Evolutionary conservation across 176 grass and related monocot genomes (phyloP), one percentile per base, ranked within the genome.

Genomic region (Calamus simplicifolius): DNA sequence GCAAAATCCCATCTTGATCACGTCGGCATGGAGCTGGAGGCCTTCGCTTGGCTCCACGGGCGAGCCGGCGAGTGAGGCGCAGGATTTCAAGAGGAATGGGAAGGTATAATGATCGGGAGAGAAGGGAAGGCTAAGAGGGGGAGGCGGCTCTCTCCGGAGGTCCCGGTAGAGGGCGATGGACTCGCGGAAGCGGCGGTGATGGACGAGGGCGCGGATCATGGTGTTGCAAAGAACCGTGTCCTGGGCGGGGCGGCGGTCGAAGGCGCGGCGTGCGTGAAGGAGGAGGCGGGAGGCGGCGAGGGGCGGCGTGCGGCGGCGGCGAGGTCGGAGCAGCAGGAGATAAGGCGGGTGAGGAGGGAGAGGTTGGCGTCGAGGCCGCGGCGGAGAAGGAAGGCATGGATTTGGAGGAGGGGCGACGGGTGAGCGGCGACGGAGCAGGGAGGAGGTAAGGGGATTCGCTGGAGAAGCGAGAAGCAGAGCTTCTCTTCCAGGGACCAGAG

Each of bases 1-100:
- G 50, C 27, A 43, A 25, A 72, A 72, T 25, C 69, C 69, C 69
- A 63, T 62, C 58, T 72, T 72, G 69, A 72, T 43, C 14, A 72
- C 58, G 51, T 72, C 50, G 58, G 58, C 30, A 58, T 72, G 69
- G 48, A 72, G 16, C 28, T 72, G 69, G 17, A 5, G 15, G 19
- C 69, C 69, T 72, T 55, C 69, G 6, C 49, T 29, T 18, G 50
- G 27, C 18, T 19, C 50, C 27, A 12, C 10, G 8, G 51, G 6
- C 27, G 29, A 26, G 5, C n/a, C 27, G 8, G 27, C 12, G 25
- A 52, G 49, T 2, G 27, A 10, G 28, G 69, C 57, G 18, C 26
- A 50, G 29, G 69, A 53, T 25, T 72, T 72, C 14, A 72, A 58
- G 18, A 72, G 69, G 48, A 54, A 55, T 27, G 69, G 58, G 50